Evolutionary conservation across 108 stramenopile species (phyloP).

Genomic region (Nannochloropsis oceanica): DNA sequence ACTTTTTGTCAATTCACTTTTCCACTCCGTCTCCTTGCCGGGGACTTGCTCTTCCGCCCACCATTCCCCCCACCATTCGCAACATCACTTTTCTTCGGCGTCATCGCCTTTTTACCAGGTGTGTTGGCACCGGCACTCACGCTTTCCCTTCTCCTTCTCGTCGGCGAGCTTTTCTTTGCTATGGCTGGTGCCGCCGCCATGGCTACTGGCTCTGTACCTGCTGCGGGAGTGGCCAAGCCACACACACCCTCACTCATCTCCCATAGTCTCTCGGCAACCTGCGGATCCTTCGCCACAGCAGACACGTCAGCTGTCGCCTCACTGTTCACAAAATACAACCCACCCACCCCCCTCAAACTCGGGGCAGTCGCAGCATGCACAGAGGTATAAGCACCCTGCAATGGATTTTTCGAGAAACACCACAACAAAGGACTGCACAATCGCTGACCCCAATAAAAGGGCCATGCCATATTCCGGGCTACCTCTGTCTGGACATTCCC

Average conservation of each 20-base stretch:
- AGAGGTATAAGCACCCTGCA: constrained; percentile 5
- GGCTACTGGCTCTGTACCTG: not conserved
- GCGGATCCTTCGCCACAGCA: not conserved
- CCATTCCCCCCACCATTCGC: no score
- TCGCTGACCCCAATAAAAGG: not conserved
- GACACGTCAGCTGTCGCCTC: not conserved
- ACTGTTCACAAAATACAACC: not conserved
- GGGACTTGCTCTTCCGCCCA: no score
- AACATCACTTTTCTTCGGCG: no score
- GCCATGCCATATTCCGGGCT: constrained; percentile 7
- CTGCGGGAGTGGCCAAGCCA: not conserved
- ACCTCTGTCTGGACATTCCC: constrained; percentile 38
- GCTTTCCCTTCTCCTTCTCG: no score
- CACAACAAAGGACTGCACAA: not conserved
- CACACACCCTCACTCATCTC: not conserved
- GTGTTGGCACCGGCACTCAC: no score
- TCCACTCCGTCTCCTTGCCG: no score
- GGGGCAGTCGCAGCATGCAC: not conserved
- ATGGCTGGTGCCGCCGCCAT: no score
- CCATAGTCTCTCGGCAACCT: not conserved
- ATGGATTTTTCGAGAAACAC: constrained; percentile 1
- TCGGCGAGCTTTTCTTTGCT: no score
- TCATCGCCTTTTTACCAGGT: no score
- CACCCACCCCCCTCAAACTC: not conserved
- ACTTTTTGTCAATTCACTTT: no score